Evolutionary conservation across 192 early-diverging fungal genomes (phyloP), one percentile per base, ranked within the genome.

Genomic region (Backusella luteola): DNA sequence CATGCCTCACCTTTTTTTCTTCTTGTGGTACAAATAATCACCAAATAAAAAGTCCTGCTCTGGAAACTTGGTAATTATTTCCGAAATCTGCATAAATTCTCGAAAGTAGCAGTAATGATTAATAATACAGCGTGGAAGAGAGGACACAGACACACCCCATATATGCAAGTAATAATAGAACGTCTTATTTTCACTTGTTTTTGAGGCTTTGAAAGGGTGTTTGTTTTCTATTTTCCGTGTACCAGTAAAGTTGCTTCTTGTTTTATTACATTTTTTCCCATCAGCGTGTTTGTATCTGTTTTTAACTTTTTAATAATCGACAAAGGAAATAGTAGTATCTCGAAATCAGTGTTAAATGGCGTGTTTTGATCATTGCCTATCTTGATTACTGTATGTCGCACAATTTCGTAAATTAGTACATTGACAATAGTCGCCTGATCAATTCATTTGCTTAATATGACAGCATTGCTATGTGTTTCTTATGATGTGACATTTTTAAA

Each of bases 301-400:
- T 53, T 21, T 21, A 53, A 8, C 6, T 21, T 53, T 53, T 32
- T 32, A 19, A 59, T 26, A 26, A 26, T 9, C 53, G 9, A 49
- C 46, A 19, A 49, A 49, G 6, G 56, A 59, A 59, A 59, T 59
- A 29, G 12, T 14, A 63, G 26, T 49, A 63, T 63, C 12, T 63
- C 26, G 23, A 29, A 11, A 59, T 59, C 53, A 59, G 53, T 59
- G 21, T 59, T 56, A 59, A 59, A 29, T 63, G 56, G 56, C 56
- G 56, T 63, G 23, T 63, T 63, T 63, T 63, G 56, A 26, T 63
- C 56, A 63, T 63, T 63, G 26, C 56, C 56, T 63, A 63, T 63
- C 56, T 63, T 63, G 56, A 63, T 59, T 23, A 11, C 7, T 59
- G 26, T 14, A 63, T 29, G 56, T 63, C 11, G 56, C 4, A 63